These are phyloP conservation scores for Candida smagusa DNA, from an alignment of 1,139 yeast genomes.

Conservation along the genomic window DNA sequence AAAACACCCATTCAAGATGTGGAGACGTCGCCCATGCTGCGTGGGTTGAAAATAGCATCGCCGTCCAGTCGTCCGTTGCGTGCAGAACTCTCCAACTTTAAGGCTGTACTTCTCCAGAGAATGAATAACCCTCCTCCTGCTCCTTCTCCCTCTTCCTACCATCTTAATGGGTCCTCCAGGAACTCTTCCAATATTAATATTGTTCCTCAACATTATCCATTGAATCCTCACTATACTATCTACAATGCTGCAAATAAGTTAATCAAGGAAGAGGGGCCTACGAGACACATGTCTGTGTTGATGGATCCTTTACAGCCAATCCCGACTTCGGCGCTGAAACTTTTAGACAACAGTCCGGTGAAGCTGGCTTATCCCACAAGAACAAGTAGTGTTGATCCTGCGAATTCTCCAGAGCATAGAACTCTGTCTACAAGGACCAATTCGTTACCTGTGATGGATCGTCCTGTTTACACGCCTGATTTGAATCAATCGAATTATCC, in stretches of 20 bases:
- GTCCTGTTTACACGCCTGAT: slow-evolving; percentile 4
- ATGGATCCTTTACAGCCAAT: slow-evolving; percentile 36
- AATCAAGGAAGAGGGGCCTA: slow-evolving; percentile 8
- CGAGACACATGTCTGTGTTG: slow-evolving; percentile 26
- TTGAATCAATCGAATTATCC: not conserved
- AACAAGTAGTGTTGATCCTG: not conserved
- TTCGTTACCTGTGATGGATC: slow-evolving; percentile 22
- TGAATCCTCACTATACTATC: slow-evolving; percentile 35
- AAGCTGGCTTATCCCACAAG: slow-evolving; percentile 2
- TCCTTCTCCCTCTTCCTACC: slow-evolving; percentile 10
- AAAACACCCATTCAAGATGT: slow-evolving; percentile 14
- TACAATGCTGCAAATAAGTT: slow-evolving; percentile 15
- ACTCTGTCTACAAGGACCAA: slow-evolving; percentile 15
- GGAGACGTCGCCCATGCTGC: slow-evolving; percentile 15
- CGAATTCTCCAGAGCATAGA: not conserved
- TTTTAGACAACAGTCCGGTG: slow-evolving; percentile 1
- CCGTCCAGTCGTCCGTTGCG: slow-evolving; percentile 6
- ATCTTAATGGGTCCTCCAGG: slow-evolving; percentile 14
- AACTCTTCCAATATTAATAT: slow-evolving; percentile 16
- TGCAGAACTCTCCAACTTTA: slow-evolving; percentile 10
- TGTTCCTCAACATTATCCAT: slow-evolving; percentile 36
- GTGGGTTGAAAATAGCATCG: slow-evolving; percentile 4
- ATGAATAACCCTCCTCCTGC: slow-evolving; percentile 4
- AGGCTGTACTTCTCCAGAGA: slow-evolving; percentile 10
- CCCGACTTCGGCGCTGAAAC: slow-evolving; percentile 13